phyloP scores from a whole-genome alignment of 768 basidiomycete genomes.

The Collybia sordida region DNA sequence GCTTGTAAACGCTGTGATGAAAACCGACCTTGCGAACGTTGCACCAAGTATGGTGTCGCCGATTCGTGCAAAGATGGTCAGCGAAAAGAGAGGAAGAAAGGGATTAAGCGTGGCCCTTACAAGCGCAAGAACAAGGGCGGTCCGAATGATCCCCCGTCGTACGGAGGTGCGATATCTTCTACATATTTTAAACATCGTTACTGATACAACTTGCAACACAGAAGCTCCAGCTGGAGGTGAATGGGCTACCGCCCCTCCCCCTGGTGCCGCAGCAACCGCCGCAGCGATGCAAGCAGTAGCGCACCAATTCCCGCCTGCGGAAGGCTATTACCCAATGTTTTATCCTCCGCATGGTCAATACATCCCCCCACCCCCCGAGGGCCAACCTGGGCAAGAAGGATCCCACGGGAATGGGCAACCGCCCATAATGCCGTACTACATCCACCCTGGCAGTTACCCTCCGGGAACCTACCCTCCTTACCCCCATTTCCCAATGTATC shows the following conservation, averaged over 20 bases:
- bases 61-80: slow-evolving; percentile 84
- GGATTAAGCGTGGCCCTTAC: slow-evolving; percentile 86
- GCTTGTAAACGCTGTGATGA: slow-evolving; percentile 92
- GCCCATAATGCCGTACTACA: slow-evolving; percentile 38
- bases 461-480: slow-evolving; percentile 31
- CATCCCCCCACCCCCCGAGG: slow-evolving; percentile 32
- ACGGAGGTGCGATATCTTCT: slow-evolving; percentile 1
- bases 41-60: slow-evolving; percentile 82
- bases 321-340: slow-evolving; percentile 38
- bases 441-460: slow-evolving; percentile 33
- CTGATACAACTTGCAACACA: slow-evolving; percentile 1
- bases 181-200: background rate
- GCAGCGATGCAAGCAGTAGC: slow-evolving; percentile 29
- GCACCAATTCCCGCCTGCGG: slow-evolving; percentile 27
- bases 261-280: slow-evolving; percentile 8
- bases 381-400: slow-evolving; percentile 20
- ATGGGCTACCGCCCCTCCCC: slow-evolving; percentile 16
- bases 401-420: slow-evolving; percentile 33
- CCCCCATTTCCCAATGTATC: slow-evolving; percentile 29
- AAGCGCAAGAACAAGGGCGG: slow-evolving; percentile 53
- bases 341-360: slow-evolving; percentile 33
- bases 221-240: slow-evolving; percentile 20
- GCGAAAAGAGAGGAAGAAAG: slow-evolving; percentile 91
- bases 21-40: slow-evolving; percentile 84
- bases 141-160: slow-evolving; percentile 1